Evolutionary conservation across 108 stramenopile species (phyloP), one percentile per base, ranked within the genome.

Genomic region (Cyclotella distinguenda): DNA sequence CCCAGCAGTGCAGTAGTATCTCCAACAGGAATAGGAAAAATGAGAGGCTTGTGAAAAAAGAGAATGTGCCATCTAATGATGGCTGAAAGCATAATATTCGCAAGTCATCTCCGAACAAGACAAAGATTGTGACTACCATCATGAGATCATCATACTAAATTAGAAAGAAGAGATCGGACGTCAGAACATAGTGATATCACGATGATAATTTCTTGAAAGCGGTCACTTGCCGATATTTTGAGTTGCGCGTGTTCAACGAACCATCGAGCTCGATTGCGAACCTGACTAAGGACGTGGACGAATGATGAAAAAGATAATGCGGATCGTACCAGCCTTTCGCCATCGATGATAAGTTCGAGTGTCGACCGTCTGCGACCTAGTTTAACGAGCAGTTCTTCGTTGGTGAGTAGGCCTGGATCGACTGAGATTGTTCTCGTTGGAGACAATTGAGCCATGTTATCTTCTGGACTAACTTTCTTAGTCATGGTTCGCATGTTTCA

Each of bases 41-140:
- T 11, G 82, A 68, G 8, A 90, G 6, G 19, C 63, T 62, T 13
- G 80, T 46, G 1, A 87, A 56, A 44, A 70, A 73, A 15, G 72
- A 45, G 53, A 87, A 83, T n/a, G 59, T 52, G 49, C 12, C 48
- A 62, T 90, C 88, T 9, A 77, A 77, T 1, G 62, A 43, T 16
- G 78, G 79, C 10, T 58, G 49, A 47, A 80, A 82, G 39, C 33
- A 77, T 4, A 77, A 33, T 51, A 87, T 67, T 23, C 82, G 68
- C 6, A 87, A 27, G 48, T 86, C 83, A 48, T 77, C 74, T 8
- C 79, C 83, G 61, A 85, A 87, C 46, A 90, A 68, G 11, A 86
- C 82, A 52, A 68, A 89, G 21, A 85, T 66, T 19, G 86, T 84
- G 15, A 80, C 58, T n/a, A 65, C 56, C 68, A 77, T 78, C 84